phyloP scores from a whole-genome alignment of 1,284 basidiomycete genomes.

The Wolfiporia cocos region DNA sequence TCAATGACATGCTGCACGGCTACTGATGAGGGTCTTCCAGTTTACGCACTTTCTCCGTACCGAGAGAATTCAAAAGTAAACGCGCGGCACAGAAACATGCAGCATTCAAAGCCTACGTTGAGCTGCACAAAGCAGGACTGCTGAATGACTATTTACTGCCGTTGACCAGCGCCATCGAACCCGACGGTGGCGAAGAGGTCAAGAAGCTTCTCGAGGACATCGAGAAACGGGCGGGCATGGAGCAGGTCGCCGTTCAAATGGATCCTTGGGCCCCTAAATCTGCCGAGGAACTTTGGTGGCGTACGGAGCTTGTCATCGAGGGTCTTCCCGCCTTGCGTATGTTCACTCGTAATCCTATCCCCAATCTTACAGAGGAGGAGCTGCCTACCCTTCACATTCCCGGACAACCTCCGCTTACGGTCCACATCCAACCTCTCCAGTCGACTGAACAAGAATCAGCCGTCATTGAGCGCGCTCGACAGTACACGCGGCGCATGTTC shows the following conservation, averaged over 20 bases:
- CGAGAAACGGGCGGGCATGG: slow-evolving; percentile 49
- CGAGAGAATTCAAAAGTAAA: slow-evolving; percentile 43
- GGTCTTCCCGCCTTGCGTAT: slow-evolving; percentile 45
- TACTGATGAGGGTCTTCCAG: slow-evolving; percentile 8
- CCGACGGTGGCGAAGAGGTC: slow-evolving; percentile 58
- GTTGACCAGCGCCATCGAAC: slow-evolving; percentile 44
- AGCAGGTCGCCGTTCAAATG: slow-evolving; percentile 53
- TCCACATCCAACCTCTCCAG: slow-evolving; percentile 23
- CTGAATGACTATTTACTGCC: slow-evolving; percentile 74
- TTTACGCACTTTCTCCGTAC: slow-evolving; percentile 43
- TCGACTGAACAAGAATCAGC: slow-evolving; percentile 20
- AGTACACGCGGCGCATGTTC: slow-evolving; percentile 54
- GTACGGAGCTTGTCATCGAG: slow-evolving; percentile 41
- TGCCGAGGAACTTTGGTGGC: slow-evolving; percentile 36
- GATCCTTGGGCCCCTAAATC: slow-evolving; percentile 50
- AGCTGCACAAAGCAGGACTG: slow-evolving; percentile 52
- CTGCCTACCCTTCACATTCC: slow-evolving; percentile 43
- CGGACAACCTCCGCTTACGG: slow-evolving; percentile 29
- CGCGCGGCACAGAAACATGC: slow-evolving; percentile 61
- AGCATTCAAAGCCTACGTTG: slow-evolving; percentile 64
- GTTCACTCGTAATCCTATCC: slow-evolving; percentile 40
- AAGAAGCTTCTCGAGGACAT: slow-evolving; percentile 55
- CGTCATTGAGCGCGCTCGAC: slow-evolving; percentile 34
- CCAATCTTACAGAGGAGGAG: slow-evolving; percentile 30
- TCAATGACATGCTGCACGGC: slow-evolving; percentile 42